Evolutionary conservation across 805 yeast genomes (phyloP), one percentile per base, ranked within the genome.

Genomic region (Saccharomycopsis javanensis): DNA sequence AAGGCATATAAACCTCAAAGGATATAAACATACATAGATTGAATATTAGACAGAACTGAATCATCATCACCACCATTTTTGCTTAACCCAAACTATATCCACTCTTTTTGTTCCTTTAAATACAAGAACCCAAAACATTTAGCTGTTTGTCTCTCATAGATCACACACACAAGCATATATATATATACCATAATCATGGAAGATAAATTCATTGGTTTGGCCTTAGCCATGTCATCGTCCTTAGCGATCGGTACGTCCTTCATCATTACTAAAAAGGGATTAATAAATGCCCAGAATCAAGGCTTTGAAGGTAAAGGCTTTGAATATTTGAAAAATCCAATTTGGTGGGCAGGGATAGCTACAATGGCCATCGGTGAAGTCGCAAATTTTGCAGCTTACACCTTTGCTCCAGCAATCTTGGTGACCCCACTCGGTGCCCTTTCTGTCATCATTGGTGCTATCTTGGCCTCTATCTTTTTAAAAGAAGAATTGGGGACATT

Each of bases 401-500:
- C 96, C 1, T 89, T 89, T 76, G 97, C 97, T 0, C 96, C 97
- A 2, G 95, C 96, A 1, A 86, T 90, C 62, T 71, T 89, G 64
- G 97, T 89, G 46, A 89, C 97, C 4, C 97, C 97, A 5, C 74
- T 89, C 56, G 97, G 97, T 11, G 97, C 97, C 0, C 73, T 89
- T 28, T 82, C 91, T 6, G 97, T 89, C 25, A 87, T 89, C 62
- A 89, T 89, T 60, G 97, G 97, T 15, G 96, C 97, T 1, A 88
- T 89, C 5, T 74, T 89, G 61, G 97, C 97, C 0, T 85, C 96
- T 2, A 68, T 89, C 3, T 88, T 89, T 66, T 73, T 89, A 62
- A 85, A 86, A 66, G 97, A 89, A 69, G 94, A 88, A 66, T 78
- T 89, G 59, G 97, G 97, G 1, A 79, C 86, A 8, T 74, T 89